Evolutionary conservation across 192 early-diverging fungal genomes (phyloP).

Genomic region (Coemansia reversa): DNA sequence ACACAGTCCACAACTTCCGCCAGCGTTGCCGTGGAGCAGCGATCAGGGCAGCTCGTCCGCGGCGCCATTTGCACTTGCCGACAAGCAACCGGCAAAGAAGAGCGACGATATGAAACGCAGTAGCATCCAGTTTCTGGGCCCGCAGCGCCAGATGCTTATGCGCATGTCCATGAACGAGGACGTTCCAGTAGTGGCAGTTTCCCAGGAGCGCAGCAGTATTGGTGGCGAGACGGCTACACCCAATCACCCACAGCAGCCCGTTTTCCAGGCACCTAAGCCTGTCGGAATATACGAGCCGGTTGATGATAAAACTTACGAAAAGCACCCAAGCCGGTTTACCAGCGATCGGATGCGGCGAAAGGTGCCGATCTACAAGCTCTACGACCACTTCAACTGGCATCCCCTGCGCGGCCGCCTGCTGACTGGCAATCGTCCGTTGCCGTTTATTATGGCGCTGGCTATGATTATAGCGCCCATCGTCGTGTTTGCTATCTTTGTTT

Average conservation of each 20-base stretch:
- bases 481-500: slow-evolving; percentile 64
- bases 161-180: slow-evolving; percentile 49
- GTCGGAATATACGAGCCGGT: slow-evolving; percentile 45
- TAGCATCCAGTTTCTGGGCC: slow-evolving; percentile 53
- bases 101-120: slow-evolving; percentile 9
- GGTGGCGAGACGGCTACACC: slow-evolving; percentile 17
- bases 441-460: slow-evolving; percentile 61
- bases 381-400: slow-evolving; percentile 58
- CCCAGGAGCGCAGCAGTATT: slow-evolving; percentile 14
- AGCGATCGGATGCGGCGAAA: slow-evolving; percentile 39
- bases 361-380: slow-evolving; percentile 48
- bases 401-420: slow-evolving; percentile 64
- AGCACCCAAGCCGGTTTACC: slow-evolving; percentile 39
- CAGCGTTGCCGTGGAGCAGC: slow-evolving; percentile 7
- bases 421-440: slow-evolving; percentile 63
- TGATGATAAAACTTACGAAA: slow-evolving; percentile 19
- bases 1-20: not conserved
- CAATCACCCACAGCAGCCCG: slow-evolving; percentile 2
- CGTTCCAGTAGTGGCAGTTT: slow-evolving; percentile 15
- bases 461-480: slow-evolving; percentile 60
- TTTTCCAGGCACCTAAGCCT: slow-evolving; percentile 13
- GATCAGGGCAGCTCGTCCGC: not conserved
- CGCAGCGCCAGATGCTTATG: slow-evolving; percentile 31
- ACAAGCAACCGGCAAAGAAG: not conserved
- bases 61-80: slow-evolving; percentile 4